phyloP scores from a whole-genome alignment of 495 filamentous ascomycete genomes.

The Talaromyces liani region DNA sequence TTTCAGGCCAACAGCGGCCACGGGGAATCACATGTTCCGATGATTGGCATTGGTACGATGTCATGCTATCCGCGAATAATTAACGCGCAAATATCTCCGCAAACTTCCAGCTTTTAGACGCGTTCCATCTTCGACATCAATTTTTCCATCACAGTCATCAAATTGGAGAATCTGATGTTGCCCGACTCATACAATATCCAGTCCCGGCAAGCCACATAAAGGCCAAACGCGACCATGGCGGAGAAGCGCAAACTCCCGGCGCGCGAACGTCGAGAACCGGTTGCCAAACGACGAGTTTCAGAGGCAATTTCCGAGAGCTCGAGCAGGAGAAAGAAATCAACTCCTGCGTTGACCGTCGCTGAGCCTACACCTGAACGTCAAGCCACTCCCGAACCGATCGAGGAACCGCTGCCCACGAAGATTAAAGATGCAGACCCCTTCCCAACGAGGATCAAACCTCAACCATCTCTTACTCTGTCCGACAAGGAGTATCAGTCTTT shows the following conservation, averaged over 20 bases:
- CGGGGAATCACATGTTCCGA: background rate
- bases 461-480: constrained; percentile 51
- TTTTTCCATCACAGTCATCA: background rate
- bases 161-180: background rate
- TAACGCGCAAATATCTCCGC: background rate
- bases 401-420: constrained; percentile 55
- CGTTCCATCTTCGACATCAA: background rate
- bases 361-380: constrained; percentile 17
- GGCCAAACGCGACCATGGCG: constrained; percentile 22
- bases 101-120: background rate
- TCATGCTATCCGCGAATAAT: background rate
- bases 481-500: constrained; percentile 72
- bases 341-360: constrained; percentile 19
- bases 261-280: constrained; percentile 41
- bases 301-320: constrained; percentile 29
- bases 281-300: constrained; percentile 38
- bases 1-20: background rate
- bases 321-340: constrained; percentile 31
- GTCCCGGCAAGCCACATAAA: background rate
- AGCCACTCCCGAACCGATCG: constrained; percentile 27
- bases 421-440: constrained; percentile 60
- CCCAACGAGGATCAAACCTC: constrained; percentile 64
- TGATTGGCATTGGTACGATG: background rate
- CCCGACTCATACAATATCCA: background rate
- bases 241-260: constrained; percentile 39